phyloP scores from a whole-genome alignment of 2,329 filamentous ascomycete species.

The Alternaria ventricosa region DNA sequence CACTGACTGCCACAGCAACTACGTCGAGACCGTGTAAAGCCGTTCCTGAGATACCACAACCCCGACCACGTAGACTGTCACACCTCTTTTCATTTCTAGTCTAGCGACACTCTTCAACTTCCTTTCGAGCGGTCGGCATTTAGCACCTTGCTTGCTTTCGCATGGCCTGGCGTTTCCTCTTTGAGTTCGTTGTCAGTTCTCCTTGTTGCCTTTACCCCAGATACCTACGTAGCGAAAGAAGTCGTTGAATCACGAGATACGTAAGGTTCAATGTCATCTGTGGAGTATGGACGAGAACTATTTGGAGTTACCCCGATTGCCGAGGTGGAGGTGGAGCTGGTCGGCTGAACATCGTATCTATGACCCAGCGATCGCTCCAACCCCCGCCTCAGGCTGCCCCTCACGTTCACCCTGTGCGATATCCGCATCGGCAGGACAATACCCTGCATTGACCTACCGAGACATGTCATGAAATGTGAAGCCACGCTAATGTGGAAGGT shows the following conservation, averaged over 20 bases:
- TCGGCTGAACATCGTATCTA: background rate
- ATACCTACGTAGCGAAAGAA: conserved; percentile 14
- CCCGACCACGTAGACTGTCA: conserved; percentile 17
- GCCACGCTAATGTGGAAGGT: conserved; percentile 3
- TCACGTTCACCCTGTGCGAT: background rate
- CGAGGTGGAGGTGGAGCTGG: background rate
- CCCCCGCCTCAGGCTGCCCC: background rate
- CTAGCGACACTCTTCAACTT: background rate
- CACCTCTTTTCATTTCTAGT: background rate
- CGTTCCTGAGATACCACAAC: conserved; percentile 16
- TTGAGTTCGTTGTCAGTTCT: background rate
- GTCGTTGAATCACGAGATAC: background rate
- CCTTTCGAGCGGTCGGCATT: background rate
- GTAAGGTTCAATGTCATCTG: rapidly evolving
- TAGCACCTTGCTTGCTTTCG: conserved; percentile 1
- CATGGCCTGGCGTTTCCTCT: conserved; percentile 25
- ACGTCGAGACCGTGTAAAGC: conserved; percentile 47
- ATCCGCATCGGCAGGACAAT: background rate
- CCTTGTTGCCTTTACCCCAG: background rate
- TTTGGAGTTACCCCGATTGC: background rate
- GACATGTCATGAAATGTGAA: background rate
- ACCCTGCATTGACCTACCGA: background rate
- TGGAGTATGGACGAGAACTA: background rate
- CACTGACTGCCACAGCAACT: conserved; percentile 41
- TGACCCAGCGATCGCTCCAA: background rate